These are phyloP conservation scores for Coemansia sp. DNA, from an alignment of 192 early-diverging fungal genomes.

Conservation along the genomic window DNA sequence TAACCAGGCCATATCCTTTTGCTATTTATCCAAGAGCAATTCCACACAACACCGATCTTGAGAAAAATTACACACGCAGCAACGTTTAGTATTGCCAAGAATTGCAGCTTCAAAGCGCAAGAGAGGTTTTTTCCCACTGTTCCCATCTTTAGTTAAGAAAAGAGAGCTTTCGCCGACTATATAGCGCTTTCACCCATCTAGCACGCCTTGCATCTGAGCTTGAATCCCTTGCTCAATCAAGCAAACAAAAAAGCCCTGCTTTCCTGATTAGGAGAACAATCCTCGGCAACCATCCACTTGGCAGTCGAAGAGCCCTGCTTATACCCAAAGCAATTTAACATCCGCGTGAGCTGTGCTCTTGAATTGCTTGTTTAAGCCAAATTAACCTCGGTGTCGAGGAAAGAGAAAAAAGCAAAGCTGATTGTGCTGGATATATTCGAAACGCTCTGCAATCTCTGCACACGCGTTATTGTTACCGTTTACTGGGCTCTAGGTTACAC, in stretches of 20 bases:
- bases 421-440: no score
- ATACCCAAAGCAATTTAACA: slow-evolving; percentile 1
- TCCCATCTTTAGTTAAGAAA: slow-evolving; percentile 8
- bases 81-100: slow-evolving; percentile 6
- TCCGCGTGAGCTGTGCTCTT: slow-evolving; percentile 9
- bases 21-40: not conserved
- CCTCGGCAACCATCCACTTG: not conserved
- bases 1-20: not conserved
- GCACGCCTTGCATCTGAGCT: slow-evolving; percentile 9
- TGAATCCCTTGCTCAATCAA: slow-evolving; percentile 13
- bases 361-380: slow-evolving; percentile 7
- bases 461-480: no score
- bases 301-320: not conserved
- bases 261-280: slow-evolving; percentile 11
- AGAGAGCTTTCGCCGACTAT: slow-evolving; percentile 2
- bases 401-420: no score
- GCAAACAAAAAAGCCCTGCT: not conserved
- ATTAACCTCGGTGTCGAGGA: slow-evolving; percentile 2
- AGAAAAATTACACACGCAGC: slow-evolving; percentile 7
- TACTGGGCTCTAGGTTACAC: no score
- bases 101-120: slow-evolving; percentile 1
- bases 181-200: not conserved
- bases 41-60: slow-evolving; percentile 5
- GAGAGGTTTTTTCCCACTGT: slow-evolving; percentile 2
- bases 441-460: no score